These are phyloP conservation scores for Phaeosphaeria sp. DNA, from an alignment of 2,329 filamentous ascomycete species.

Conservation along the genomic window DNA sequence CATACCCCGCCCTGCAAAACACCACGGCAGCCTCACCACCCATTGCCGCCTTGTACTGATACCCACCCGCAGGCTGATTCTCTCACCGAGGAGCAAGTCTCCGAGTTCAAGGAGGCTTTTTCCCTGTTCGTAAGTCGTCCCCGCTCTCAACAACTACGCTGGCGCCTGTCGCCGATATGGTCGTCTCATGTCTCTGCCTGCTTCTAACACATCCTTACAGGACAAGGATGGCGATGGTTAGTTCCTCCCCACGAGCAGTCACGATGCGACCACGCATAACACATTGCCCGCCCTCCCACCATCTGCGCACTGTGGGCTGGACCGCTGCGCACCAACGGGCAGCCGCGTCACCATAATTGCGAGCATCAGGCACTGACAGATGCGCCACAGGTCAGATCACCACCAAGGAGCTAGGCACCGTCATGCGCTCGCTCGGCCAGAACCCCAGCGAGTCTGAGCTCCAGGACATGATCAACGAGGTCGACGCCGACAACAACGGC, in stretches of 20 bases:
- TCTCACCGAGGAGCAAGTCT: conserved; percentile 99
- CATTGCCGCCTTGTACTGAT: conserved; percentile 31
- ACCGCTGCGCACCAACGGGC: conserved; percentile 3
- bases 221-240: conserved; percentile 67
- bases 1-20: conserved; percentile 49
- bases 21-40: conserved; percentile 26
- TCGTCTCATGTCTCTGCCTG: not conserved
- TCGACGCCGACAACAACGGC: conserved; percentile 69
- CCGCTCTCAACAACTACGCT: conserved; percentile 8
- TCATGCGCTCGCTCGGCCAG: conserved; percentile 69
- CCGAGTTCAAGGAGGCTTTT: conserved; percentile 99
- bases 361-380: conserved; percentile 28
- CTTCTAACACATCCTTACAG: conserved; percentile 40
- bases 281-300: not conserved
- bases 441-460: conserved; percentile 69
- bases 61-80: conserved; percentile 78
- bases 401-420: conserved; percentile 67
- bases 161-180: conserved; percentile 31
- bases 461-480: conserved; percentile 72
- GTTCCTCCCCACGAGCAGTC: conserved; percentile 20
- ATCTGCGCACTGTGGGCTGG: not conserved
- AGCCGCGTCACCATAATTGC: conserved; percentile 8
- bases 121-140: conserved; percentile 91
- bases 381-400: conserved; percentile 64
- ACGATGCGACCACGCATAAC: not conserved